Percentiles rank a stretch among this genome's conserved stretches.
Conservation (phyloP, 1,284 basidiomycete species). For the Hemileia vastatrix region DNA sequence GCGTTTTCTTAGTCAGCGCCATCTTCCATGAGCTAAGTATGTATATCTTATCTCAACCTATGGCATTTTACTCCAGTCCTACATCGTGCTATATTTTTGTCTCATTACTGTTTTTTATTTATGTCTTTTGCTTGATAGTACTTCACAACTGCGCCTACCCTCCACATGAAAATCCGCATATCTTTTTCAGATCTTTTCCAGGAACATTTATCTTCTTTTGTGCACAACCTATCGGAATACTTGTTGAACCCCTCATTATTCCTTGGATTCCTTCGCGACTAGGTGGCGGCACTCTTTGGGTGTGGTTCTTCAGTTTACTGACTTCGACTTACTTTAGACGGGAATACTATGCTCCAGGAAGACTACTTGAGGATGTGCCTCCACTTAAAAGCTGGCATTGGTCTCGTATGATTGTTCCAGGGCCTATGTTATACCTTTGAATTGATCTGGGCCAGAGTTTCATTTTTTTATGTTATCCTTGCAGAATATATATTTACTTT, state of each 20-base stretch:
- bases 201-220: conserved; percentile 8
- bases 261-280: conserved; percentile 3
- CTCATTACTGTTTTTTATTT: not conserved
- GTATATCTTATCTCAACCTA: not conserved
- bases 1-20: conserved; percentile 10
- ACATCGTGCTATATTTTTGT: not conserved
- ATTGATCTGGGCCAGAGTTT: too few species aligned
- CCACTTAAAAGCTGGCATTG: conserved; percentile 2
- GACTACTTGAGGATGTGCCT: not conserved
- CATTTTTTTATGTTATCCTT: too few species aligned
- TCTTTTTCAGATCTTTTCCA: not conserved
- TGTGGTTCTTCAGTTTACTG: conserved; percentile 4
- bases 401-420: conserved; percentile 5
- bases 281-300: conserved; percentile 14
- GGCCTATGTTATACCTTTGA: too few species aligned
- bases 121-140: not conserved
- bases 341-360: not conserved
- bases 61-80: not conserved
- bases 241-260: conserved; percentile 10
- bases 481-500: too few species aligned
- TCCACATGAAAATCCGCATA: not conserved
- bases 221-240: conserved; percentile 16
- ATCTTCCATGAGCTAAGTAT: conserved; percentile 14
- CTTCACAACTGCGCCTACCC: not conserved
- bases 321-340: conserved; percentile 4